These are phyloP conservation scores for Phytophthora hybrid DNA, from an alignment of 352 stramenopile species.

Conservation along the genomic window DNA sequence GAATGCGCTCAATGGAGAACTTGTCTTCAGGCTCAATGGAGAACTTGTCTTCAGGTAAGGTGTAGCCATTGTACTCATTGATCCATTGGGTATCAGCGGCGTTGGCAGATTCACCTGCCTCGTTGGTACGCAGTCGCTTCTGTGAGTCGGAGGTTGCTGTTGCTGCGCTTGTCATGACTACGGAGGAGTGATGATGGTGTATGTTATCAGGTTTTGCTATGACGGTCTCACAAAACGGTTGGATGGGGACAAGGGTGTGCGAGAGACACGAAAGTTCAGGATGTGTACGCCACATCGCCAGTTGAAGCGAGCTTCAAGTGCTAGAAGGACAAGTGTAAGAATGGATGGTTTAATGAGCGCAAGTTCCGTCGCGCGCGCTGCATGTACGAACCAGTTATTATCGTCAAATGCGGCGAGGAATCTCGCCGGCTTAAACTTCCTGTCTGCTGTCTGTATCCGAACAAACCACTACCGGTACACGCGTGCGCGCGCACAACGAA, in stretches of 20 bases:
- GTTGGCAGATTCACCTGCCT: conserved; percentile 25
- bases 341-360: conserved; percentile 1
- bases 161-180: conserved; percentile 22
- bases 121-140: conserved; percentile 58
- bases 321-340: neutral
- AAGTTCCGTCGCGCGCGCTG: conserved; percentile 21
- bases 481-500: conserved; percentile 21
- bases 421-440: conserved; percentile 36
- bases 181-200: neutral
- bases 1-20: conserved; percentile 62
- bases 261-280: conserved; percentile 2
- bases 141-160: conserved; percentile 23
- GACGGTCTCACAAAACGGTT: conserved; percentile 40
- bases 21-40: conserved; percentile 54
- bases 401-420: conserved; percentile 32
- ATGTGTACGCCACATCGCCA: conserved; percentile 3
- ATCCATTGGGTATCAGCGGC: conserved; percentile 28
- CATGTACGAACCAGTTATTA: conserved; percentile 44
- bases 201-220: conserved; percentile 32
- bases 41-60: conserved; percentile 52
- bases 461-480: conserved; percentile 25
- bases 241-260: conserved; percentile 24
- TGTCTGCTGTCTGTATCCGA: conserved; percentile 33
- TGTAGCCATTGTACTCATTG: conserved; percentile 76
- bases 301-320: conserved; percentile 4